phyloP scores from a whole-genome alignment of 202 grass and related monocot genomes.

The Saccharum hybrid region DNA sequence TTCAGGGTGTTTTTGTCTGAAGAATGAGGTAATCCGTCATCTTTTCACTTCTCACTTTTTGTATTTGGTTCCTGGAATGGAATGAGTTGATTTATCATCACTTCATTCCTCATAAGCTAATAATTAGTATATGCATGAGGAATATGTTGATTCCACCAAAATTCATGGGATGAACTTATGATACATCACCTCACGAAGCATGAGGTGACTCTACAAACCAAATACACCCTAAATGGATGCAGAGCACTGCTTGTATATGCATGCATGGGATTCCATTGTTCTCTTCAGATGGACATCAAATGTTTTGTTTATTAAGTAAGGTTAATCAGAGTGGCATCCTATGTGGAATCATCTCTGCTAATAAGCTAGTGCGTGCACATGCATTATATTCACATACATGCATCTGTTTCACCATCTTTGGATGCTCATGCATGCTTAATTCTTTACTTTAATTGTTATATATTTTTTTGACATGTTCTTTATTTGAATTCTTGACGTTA shows the following conservation, averaged over 20 bases:
- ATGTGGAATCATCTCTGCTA: conserved; percentile 31
- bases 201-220: no score
- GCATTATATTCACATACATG: conserved; percentile 4
- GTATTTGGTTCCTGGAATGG: no score
- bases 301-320: neutral
- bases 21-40: no score
- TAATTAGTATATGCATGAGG: no score
- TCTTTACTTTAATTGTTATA: neutral
- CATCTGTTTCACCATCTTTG: neutral
- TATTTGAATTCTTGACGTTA: neutral
- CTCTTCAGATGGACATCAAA: neutral
- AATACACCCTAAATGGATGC: no score
- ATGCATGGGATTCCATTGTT: neutral
- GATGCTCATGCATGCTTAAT: conserved; percentile 6
- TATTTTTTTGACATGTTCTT: neutral
- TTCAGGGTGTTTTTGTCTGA: no score
- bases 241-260: neutral
- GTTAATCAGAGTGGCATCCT: conserved; percentile 33
- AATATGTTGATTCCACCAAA: no score
- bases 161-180: no score
- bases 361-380: conserved; percentile 6
- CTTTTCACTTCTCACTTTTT: no score
- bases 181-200: no score
- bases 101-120: no score
- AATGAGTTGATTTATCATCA: no score